Percentiles rank a stretch among this genome's conserved stretches.
Conservation (phyloP, 352 stramenopile genomes). For the Phytophthora agathidicida region DNA sequence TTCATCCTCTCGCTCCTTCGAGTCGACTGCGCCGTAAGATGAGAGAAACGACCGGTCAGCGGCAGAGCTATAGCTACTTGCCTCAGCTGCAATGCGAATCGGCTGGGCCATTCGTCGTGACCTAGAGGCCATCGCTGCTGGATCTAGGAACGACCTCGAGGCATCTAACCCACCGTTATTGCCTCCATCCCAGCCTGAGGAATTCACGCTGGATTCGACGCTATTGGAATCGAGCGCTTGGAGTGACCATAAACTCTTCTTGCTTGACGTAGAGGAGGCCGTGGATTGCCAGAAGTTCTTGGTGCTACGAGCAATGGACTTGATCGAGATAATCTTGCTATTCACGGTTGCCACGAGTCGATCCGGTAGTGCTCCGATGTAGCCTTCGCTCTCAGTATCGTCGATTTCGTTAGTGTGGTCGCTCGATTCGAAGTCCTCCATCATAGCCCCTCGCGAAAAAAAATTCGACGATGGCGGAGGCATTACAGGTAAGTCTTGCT, state of each 20-base stretch:
- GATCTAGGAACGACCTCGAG: slow-evolving; percentile 63
- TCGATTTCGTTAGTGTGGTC: slow-evolving; percentile 28
- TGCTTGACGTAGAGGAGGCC: slow-evolving; percentile 13
- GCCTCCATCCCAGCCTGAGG: slow-evolving; percentile 7
- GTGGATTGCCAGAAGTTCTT: slow-evolving; percentile 29
- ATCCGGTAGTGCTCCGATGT: slow-evolving; percentile 31
- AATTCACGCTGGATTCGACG: slow-evolving; percentile 28
- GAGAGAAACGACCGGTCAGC: slow-evolving; percentile 27
- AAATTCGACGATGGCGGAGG: slow-evolving; percentile 19
- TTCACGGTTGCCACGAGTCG: slow-evolving; percentile 20
- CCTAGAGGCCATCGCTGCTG: slow-evolving; percentile 30
- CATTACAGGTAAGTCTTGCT: slow-evolving; percentile 10
- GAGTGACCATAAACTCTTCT: slow-evolving; percentile 17
- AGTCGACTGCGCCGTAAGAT: slow-evolving; percentile 9
- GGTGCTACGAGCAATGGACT: slow-evolving; percentile 41
- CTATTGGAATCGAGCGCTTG: slow-evolving; percentile 26
- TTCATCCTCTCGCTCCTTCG: slow-evolving; percentile 39
- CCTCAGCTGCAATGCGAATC: slow-evolving; percentile 42
- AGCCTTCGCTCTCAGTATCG: slow-evolving; percentile 25
- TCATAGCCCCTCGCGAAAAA: slow-evolving; percentile 14
- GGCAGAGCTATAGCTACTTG: slow-evolving; percentile 56
- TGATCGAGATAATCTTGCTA: slow-evolving; percentile 70
- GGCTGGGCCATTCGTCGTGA: slow-evolving; percentile 18
- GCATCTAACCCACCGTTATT: slow-evolving; percentile 6
- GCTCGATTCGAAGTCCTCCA: slow-evolving; percentile 9